Conservation (phyloP, 73 alveolate species). For the Uronychia setigera region DNA sequence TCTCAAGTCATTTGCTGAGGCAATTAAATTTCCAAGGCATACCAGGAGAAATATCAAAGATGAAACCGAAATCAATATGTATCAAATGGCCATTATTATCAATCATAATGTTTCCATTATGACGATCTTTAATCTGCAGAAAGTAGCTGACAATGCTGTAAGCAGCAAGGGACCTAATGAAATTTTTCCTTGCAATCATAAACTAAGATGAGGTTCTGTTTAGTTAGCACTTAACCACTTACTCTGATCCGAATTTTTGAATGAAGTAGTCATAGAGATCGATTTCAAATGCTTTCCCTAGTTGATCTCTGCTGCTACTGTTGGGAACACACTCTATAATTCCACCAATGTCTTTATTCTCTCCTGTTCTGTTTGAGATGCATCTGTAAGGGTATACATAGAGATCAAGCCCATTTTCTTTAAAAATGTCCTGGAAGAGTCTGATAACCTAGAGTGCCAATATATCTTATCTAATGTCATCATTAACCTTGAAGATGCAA, state of each 20-base stretch:
- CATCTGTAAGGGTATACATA: conserved; percentile 93
- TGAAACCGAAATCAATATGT: conserved; percentile 94
- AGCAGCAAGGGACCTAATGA: conserved; percentile 92
- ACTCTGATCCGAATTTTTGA: conserved; percentile 91
- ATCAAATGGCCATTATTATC: conserved; percentile 86
- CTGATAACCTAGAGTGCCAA: conserved; percentile 91
- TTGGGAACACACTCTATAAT: conserved; percentile 93
- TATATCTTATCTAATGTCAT: conserved; percentile 93
- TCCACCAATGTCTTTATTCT: conserved; percentile 92
- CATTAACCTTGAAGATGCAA: conserved; percentile 96
- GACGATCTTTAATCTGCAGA: conserved; percentile 90
- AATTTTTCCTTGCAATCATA: conserved; percentile 92
- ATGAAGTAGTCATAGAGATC: conserved; percentile 92
- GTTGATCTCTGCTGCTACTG: conserved; percentile 89
- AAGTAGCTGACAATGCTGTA: conserved; percentile 93
- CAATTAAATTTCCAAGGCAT: conserved; percentile 2
- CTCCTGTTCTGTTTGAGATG: conserved; percentile 93
- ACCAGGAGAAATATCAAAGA: conserved; percentile 92
- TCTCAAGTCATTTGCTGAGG: conserved; percentile 72
- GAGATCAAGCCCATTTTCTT: conserved; percentile 84
- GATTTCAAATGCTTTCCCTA: conserved; percentile 95
- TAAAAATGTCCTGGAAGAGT: conserved; percentile 91
- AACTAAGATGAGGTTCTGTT: conserved; percentile 59
- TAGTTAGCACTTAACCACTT: conserved; percentile 3
- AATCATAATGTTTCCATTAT: conserved; percentile 91